phyloP scores from a whole-genome alignment of 148 eudicot species.

The Rhododendron vialii region DNA sequence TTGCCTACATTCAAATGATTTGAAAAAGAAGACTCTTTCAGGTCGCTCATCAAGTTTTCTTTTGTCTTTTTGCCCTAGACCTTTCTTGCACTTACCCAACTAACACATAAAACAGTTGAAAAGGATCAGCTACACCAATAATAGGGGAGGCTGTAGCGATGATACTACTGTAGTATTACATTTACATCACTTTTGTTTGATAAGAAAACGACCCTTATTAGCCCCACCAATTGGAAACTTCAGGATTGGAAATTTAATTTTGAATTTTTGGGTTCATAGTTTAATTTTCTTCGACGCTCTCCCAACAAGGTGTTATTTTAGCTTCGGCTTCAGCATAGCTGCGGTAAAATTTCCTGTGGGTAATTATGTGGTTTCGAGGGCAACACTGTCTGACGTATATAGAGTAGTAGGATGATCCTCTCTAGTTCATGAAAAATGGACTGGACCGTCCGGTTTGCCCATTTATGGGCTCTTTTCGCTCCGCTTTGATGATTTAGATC shows the following conservation, averaged over 20 bases:
- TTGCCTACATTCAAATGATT: constrained; percentile 26
- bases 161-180: no score
- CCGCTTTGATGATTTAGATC: no score
- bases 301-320: background rate
- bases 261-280: no score
- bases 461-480: no score
- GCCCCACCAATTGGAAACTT: background rate
- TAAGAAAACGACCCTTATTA: no score
- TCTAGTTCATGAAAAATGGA: no score
- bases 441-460: no score
- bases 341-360: no score
- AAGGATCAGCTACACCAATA: background rate
- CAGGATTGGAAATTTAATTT: background rate
- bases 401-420: no score
- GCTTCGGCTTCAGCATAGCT: background rate
- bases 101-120: background rate
- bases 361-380: no score
- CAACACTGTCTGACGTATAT: no score
- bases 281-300: background rate
- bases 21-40: constrained; percentile 9
- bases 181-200: no score
- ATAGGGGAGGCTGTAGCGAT: background rate
- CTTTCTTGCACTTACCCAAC: background rate
- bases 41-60: background rate
- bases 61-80: background rate